Base-by-base conservation (phyloP, 202 grass and related monocot species). In the Elaeis oleifera region DNA sequence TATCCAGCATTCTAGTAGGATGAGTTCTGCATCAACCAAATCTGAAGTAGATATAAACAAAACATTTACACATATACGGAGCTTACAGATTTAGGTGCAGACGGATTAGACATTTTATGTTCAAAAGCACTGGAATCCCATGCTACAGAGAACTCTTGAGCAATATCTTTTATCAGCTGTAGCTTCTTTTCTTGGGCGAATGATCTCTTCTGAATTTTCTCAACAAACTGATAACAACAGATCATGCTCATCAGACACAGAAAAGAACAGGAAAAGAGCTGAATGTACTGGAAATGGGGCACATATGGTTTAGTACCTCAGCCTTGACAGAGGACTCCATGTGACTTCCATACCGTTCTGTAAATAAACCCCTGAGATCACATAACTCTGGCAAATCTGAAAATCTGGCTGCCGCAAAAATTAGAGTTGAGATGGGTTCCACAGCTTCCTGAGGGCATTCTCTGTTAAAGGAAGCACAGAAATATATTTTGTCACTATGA, bases 321-420 rank as follows among this genome's bases (percentile, higher is more conserved):
- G 75, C 74, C 74, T 83, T 94, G 55, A 89, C 85, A 75, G 81
- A 99, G 77, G 78, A 19, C 69, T 94, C 75, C 13, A 89, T 72
- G 6, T 39, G 69, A 78, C 63, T 65, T 52, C 80, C 88, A 56
- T 92, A 99, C 89, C 61, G 91, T 72, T 89, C 82, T 5, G 59
- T 82, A 64, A 99, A 94, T 22, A 75, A 58, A 75, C 83, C 80
- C 56, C 94, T 81, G 49, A 99, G 80, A 23, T 86, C 82, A 76
- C 94, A 84, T 56, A 99, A 78, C 74, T 99, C 94, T 50, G 88
- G 94, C 55, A 99, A 70, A 78, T 94, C 88, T 11, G 88, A 71
- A 84, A 89, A 99, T 84, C 94, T 92, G 28, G 94, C 94, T 18
- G 94, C 78, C 51, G 85, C 80, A 82, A 99, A 99, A 72, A 89